Conservation (phyloP, 2,329 filamentous ascomycete genomes). For the Paraconiothyrium sp. region DNA sequence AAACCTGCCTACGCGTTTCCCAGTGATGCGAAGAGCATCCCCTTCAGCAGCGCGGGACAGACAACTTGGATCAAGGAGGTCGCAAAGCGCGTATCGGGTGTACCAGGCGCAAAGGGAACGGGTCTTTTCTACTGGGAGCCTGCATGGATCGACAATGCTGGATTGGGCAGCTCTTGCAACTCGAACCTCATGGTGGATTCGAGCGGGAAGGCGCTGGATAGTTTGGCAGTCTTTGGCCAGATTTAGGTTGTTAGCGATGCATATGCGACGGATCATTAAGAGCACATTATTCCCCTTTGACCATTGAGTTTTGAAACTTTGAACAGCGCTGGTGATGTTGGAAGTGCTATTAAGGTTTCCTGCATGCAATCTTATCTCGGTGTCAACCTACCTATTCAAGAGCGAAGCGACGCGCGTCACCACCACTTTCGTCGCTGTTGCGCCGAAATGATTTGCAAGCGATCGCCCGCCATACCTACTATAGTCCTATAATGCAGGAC, state of each 20-base stretch:
- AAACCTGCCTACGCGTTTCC: conserved; percentile 68
- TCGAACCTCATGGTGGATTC: conserved; percentile 71
- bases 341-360: neutral
- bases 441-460: no score
- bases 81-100: conserved; percentile 63
- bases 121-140: conserved; percentile 81
- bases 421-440: neutral
- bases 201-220: conserved; percentile 64
- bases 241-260: conserved; percentile 41
- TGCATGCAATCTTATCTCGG: neutral
- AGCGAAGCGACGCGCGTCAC: neutral
- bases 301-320: no score
- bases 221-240: conserved; percentile 64
- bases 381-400: neutral
- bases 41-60: conserved; percentile 72
- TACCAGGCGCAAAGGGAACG: conserved; percentile 59
- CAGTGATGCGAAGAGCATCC: conserved; percentile 66
- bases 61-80: conserved; percentile 68
- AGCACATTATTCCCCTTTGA: no score
- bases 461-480: no score
- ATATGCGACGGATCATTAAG: no score
- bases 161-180: conserved; percentile 70
- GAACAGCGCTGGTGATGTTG: neutral
- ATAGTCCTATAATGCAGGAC: no score
- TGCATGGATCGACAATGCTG: conserved; percentile 73